Conservation (phyloP, 2,329 filamentous ascomycete genomes). For the Xylaria polymorpha region DNA sequence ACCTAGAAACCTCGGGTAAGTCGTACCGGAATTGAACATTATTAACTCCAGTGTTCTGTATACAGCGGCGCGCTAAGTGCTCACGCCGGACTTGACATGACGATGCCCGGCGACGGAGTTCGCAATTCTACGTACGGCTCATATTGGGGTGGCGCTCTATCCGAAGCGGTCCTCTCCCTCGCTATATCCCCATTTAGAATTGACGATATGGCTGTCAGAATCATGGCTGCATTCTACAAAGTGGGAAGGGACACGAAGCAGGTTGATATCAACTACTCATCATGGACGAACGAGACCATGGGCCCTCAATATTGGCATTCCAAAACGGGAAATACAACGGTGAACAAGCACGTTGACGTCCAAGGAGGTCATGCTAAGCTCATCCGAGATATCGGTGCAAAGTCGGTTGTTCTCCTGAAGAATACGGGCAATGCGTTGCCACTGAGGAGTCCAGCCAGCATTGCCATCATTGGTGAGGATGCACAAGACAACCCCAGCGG, state of each 20-base stretch:
- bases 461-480: conserved; percentile 84
- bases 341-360: conserved; percentile 83
- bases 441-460: conserved; percentile 72
- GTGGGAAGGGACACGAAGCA: conserved; percentile 65
- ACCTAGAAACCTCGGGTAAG: no score
- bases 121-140: conserved; percentile 45
- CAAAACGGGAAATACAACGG: conserved; percentile 69
- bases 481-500: conserved; percentile 79
- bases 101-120: conserved; percentile 55
- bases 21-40: no score
- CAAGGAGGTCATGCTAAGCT: conserved; percentile 78
- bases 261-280: conserved; percentile 80
- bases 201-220: conserved; percentile 88
- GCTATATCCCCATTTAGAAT: conserved; percentile 42
- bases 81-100: conserved; percentile 58
- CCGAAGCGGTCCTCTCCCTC: conserved; percentile 41
- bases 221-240: conserved; percentile 76
- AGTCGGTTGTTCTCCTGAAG: conserved; percentile 84
- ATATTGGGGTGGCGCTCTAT: conserved; percentile 45
- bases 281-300: conserved; percentile 82
- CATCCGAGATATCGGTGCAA: conserved; percentile 80
- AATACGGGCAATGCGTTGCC: conserved; percentile 62
- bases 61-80: conserved; percentile 58
- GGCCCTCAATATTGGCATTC: conserved; percentile 74
- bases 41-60: no score